These are phyloP conservation scores for Russula dissimulans DNA, from an alignment of 768 basidiomycete species.

Conservation along the genomic window DNA sequence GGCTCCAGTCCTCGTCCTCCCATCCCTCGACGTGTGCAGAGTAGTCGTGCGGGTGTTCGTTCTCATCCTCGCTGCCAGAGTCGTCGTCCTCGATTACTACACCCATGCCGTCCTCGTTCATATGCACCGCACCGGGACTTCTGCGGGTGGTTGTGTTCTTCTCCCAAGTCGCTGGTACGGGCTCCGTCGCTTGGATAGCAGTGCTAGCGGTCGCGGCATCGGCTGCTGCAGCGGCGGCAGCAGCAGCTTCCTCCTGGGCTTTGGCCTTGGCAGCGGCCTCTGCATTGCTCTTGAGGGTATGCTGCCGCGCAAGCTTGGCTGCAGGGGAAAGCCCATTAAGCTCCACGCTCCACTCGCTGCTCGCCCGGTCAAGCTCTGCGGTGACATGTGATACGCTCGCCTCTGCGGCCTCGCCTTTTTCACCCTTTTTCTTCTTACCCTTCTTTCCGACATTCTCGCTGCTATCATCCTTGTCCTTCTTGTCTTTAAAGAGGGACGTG, in stretches of 20 bases:
- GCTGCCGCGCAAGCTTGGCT: slow-evolving; percentile 81
- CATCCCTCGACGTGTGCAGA: slow-evolving; percentile 45
- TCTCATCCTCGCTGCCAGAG: slow-evolving; percentile 37
- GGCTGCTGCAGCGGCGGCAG: slow-evolving; percentile 21
- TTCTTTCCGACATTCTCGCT: slow-evolving; percentile 33
- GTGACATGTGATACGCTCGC: slow-evolving; percentile 75
- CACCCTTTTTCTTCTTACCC: slow-evolving; percentile 40
- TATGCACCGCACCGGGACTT: slow-evolving; percentile 34
- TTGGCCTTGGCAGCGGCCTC: slow-evolving; percentile 63
- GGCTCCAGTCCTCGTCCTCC: slow-evolving; percentile 75
- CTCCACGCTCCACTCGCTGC: slow-evolving; percentile 44
- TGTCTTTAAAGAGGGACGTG: slow-evolving; percentile 90
- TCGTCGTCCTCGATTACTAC: slow-evolving; percentile 67
- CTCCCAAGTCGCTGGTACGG: slow-evolving; percentile 62
- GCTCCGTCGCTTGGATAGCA: slow-evolving; percentile 26
- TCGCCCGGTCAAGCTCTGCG: slow-evolving; percentile 72
- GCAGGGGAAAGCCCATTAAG: slow-evolving; percentile 81
- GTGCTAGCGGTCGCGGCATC: slow-evolving; percentile 14
- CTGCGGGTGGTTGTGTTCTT: slow-evolving; percentile 64
- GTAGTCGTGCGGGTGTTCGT: slow-evolving; percentile 30
- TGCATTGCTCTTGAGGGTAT: slow-evolving; percentile 83
- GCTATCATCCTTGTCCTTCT: slow-evolving; percentile 41
- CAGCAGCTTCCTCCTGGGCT: slow-evolving; percentile 46
- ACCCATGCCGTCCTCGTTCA: slow-evolving; percentile 58
- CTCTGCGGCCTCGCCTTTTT: slow-evolving; percentile 56